These are phyloP conservation scores for Schizopora paradoxa DNA, from an alignment of 1,284 basidiomycete species.

Conservation along the genomic window DNA sequence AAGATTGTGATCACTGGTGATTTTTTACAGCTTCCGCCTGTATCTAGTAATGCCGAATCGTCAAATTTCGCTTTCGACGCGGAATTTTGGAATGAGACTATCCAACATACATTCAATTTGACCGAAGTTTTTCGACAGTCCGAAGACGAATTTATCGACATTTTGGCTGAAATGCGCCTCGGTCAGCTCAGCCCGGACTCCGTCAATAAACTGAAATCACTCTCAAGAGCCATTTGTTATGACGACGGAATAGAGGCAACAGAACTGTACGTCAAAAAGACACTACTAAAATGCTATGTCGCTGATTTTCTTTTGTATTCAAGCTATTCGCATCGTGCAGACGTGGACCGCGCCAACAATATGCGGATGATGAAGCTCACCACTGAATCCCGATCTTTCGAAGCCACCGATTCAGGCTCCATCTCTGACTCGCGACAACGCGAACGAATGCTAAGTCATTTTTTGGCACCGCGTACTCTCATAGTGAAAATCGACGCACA, in stretches of 20 bases:
- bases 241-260: conserved; percentile 75
- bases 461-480: conserved; percentile 65
- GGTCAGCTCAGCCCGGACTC: conserved; percentile 57
- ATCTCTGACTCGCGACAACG: conserved; percentile 47
- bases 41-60: conserved; percentile 47
- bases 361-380: conserved; percentile 33
- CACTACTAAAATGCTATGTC: not conserved
- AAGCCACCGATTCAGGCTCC: conserved; percentile 49
- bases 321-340: conserved; percentile 56
- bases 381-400: conserved; percentile 40
- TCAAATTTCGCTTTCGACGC: conserved; percentile 86
- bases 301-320: not conserved
- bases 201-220: conserved; percentile 52
- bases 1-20: conserved; percentile 89
- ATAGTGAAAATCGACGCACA: conserved; percentile 54
- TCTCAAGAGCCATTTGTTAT: conserved; percentile 57
- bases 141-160: conserved; percentile 72
- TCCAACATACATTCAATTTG: conserved; percentile 77
- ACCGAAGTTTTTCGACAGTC: conserved; percentile 84
- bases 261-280: conserved; percentile 44
- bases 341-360: conserved; percentile 60
- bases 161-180: conserved; percentile 91
- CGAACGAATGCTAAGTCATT: conserved; percentile 64
- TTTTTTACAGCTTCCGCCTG: conserved; percentile 96
- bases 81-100: conserved; percentile 69